These are phyloP conservation scores for Aphanomyces cochlioides DNA, from an alignment of 352 stramenopile genomes.

Conservation along the genomic window DNA sequence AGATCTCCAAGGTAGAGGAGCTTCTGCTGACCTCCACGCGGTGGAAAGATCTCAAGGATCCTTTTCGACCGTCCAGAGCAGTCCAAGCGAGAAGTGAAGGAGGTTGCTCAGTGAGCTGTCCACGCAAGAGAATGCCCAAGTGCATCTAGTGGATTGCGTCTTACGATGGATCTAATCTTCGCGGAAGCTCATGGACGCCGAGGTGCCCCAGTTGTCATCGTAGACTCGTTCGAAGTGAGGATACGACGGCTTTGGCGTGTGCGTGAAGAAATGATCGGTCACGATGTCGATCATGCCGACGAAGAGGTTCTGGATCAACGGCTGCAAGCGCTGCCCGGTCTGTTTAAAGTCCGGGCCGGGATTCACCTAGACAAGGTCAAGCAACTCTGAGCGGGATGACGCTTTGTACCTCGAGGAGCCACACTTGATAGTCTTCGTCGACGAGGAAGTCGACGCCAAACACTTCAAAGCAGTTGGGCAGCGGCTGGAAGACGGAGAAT, in stretches of 20 bases:
- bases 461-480: constrained; percentile 70
- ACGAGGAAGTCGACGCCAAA: constrained; percentile 77
- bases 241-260: constrained; percentile 33
- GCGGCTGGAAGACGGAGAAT: constrained; percentile 66
- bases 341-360: constrained; percentile 78
- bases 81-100: too few species aligned
- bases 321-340: constrained; percentile 53
- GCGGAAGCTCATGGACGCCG: constrained; percentile 52
- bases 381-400: not conserved
- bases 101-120: too few species aligned
- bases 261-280: constrained; percentile 51
- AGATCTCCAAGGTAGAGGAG: too few species aligned
- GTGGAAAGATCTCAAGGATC: too few species aligned
- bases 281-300: constrained; percentile 54
- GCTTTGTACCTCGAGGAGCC: constrained; percentile 46
- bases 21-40: too few species aligned
- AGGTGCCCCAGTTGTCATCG: constrained; percentile 50
- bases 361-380: constrained; percentile 39
- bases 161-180: constrained; percentile 27
- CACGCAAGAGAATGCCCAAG: too few species aligned
- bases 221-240: constrained; percentile 54
- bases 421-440: constrained; percentile 62
- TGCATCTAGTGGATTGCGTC: not conserved
- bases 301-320: constrained; percentile 61
- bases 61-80: too few species aligned